Percentiles rank a stretch among this genome's conserved stretches.
phyloP scores from a whole-genome alignment of 768 basidiomycete species.

The Tulasnella sp. region DNA sequence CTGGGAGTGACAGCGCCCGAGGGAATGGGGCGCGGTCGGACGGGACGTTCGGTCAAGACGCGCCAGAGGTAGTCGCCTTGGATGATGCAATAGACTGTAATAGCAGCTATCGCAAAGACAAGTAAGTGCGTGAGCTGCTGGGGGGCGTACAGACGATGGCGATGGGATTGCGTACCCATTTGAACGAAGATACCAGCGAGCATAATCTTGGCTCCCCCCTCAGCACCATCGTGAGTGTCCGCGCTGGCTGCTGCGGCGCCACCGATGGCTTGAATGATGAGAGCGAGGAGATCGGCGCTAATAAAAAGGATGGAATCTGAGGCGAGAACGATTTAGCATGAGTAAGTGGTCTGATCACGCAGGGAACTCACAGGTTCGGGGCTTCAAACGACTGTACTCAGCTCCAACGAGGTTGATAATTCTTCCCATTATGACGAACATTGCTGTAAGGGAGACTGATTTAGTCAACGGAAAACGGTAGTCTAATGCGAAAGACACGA shows the following conservation, averaged over 20 bases:
- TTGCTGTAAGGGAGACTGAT: constrained; percentile 45
- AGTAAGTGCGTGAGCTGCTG: no score
- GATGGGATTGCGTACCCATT: background rate
- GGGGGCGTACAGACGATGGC: background rate
- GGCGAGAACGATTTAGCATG: constrained; percentile 13
- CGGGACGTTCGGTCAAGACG: background rate
- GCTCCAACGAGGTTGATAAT: constrained; percentile 47
- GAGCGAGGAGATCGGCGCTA: constrained; percentile 50
- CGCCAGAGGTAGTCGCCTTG: background rate
- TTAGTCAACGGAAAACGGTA: background rate
- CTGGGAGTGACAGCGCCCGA: constrained; percentile 40
- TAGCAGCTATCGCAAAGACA: background rate
- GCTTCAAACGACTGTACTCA: constrained; percentile 48
- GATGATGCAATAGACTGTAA: constrained; percentile 27
- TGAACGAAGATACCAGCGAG: constrained; percentile 42
- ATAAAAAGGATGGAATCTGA: constrained; percentile 38
- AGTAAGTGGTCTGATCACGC: background rate
- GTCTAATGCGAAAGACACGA: background rate
- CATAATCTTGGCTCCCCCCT: constrained; percentile 54
- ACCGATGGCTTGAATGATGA: constrained; percentile 61
- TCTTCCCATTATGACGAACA: constrained; percentile 55
- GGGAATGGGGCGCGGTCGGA: constrained; percentile 41
- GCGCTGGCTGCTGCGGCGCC: constrained; percentile 53
- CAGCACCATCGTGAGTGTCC: constrained; percentile 34
- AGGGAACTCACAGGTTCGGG: constrained; percentile 44